Evolutionary conservation across 2,329 filamentous ascomycete species (phyloP), one percentile per base, ranked within the genome.

Genomic region (Pseudophaeomoniella oleicola): DNA sequence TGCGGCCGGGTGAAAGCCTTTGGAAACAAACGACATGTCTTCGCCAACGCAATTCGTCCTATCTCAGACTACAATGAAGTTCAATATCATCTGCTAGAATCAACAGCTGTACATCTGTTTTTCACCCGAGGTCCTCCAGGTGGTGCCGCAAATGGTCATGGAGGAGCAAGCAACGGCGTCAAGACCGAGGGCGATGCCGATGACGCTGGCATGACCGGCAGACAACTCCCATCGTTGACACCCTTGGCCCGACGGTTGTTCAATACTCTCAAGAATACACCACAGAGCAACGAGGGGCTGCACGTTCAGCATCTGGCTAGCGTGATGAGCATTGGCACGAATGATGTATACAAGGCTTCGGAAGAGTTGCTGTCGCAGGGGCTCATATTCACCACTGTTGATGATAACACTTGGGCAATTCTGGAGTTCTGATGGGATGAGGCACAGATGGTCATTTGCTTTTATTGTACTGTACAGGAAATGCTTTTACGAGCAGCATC

Each of bases 381-480:
- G 18, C 54, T 84, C 48, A 83, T 94, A 45, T 98, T 85, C 61
- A 84, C 85, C 17, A 98, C 92, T 6, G 71, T 93, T 39, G 86
- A 96, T 59, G 88, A 96, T 51, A 72, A 83, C 58, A 96, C 88
- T 1, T 96, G 83, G 79, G 84, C 85, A 31, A 66, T 93, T 44
- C 64, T 94, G 42, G 83, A 92, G 40, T 73, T 69, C 16, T 14
- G 16, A 14, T 27, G 6, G n/a, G n/a, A n/a, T n/a, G n/a, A n/a
- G n/a, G n/a, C n/a, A n/a, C n/a, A n/a, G n/a, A n/a, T n/a, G n/a
- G n/a, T n/a, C n/a, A n/a, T n/a, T n/a, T n/a, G n/a, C n/a, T n/a
- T n/a, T n/a, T n/a, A n/a, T n/a, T n/a, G n/a, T n/a, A n/a, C n/a
- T n/a, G n/a, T n/a, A n/a, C n/a, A n/a, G n/a, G n/a, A n/a, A n/a